Conservation (phyloP, 1,284 basidiomycete species). For the Sanguinoderma infundibulare region DNA sequence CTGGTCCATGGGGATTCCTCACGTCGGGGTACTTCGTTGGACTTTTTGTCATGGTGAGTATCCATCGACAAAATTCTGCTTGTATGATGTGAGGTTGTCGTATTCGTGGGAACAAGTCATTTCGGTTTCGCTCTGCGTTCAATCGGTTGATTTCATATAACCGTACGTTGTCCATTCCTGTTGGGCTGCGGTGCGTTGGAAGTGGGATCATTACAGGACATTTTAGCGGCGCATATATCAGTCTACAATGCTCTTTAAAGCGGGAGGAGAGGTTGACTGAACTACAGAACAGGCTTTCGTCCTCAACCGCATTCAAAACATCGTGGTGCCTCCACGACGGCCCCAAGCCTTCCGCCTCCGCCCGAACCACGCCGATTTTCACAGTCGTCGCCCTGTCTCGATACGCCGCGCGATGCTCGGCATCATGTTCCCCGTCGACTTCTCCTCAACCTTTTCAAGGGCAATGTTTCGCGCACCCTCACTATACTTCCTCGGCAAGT, state of each 20-base stretch:
- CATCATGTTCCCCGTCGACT: slow-evolving; percentile 62
- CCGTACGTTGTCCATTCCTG: too few species aligned
- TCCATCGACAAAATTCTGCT: not conserved
- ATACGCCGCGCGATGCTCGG: slow-evolving; percentile 35
- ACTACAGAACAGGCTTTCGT: slow-evolving; percentile 55
- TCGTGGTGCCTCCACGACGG: slow-evolving; percentile 69
- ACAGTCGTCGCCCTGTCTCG: slow-evolving; percentile 12
- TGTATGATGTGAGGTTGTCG: not conserved
- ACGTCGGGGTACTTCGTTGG: slow-evolving; percentile 72
- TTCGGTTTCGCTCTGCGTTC: too few species aligned
- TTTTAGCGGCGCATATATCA: not conserved
- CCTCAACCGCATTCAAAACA: slow-evolving; percentile 75
- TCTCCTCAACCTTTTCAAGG: slow-evolving; percentile 62
- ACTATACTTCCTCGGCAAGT: slow-evolving; percentile 58
- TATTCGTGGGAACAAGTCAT: not conserved
- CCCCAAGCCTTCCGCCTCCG: slow-evolving; percentile 34
- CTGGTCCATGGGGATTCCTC: slow-evolving; percentile 70
- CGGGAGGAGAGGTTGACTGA: slow-evolving; percentile 17
- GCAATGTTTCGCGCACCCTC: slow-evolving; percentile 64
- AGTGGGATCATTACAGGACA: not conserved
- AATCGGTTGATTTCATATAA: too few species aligned
- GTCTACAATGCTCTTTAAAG: not conserved
- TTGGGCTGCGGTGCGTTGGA: not conserved
- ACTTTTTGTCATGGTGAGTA: slow-evolving; percentile 63
- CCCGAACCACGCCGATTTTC: slow-evolving; percentile 19